Conservation (phyloP, 2,329 filamentous ascomycete species). For the Cytospora paraplurivora region DNA sequence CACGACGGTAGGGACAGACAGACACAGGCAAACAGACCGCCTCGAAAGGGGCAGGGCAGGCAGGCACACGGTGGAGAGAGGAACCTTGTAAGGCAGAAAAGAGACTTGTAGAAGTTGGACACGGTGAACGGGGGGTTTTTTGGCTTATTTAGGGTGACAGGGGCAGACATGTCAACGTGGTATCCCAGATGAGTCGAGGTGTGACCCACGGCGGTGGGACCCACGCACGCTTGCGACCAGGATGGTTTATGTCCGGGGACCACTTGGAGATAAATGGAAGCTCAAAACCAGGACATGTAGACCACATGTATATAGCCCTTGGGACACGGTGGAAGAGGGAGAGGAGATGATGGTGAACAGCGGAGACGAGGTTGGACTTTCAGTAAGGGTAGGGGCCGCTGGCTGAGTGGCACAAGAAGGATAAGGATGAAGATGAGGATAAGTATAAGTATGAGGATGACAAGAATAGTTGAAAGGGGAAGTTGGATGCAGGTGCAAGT, state of each 20-base stretch:
- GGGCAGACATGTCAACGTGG: constrained; percentile 20
- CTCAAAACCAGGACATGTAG: constrained; percentile 20
- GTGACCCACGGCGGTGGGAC: constrained; percentile 30
- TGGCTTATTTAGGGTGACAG: constrained; percentile 25
- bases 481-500: neutral
- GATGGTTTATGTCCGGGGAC: constrained; percentile 21
- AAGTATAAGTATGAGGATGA: constrained; percentile 7
- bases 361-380: neutral
- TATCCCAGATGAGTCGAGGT: constrained; percentile 29
- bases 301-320: constrained; percentile 6
- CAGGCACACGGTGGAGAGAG: constrained; percentile 20
- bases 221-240: constrained; percentile 28
- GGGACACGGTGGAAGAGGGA: neutral
- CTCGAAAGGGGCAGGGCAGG: constrained; percentile 26
- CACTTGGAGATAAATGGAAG: constrained; percentile 22
- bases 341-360: constrained; percentile 2
- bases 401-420: constrained; percentile 12
- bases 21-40: constrained; percentile 21
- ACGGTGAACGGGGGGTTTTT: constrained; percentile 25
- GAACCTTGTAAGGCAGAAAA: constrained; percentile 17
- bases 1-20: constrained; percentile 27
- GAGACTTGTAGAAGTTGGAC: constrained; percentile 24
- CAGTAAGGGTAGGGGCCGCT: too few relatives aligned
- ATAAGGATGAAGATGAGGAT: constrained; percentile 21
- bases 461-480: neutral